Evolutionary conservation across 2,329 filamentous ascomycete genomes (phyloP).

Genomic region (Neoascochyta sp.): DNA sequence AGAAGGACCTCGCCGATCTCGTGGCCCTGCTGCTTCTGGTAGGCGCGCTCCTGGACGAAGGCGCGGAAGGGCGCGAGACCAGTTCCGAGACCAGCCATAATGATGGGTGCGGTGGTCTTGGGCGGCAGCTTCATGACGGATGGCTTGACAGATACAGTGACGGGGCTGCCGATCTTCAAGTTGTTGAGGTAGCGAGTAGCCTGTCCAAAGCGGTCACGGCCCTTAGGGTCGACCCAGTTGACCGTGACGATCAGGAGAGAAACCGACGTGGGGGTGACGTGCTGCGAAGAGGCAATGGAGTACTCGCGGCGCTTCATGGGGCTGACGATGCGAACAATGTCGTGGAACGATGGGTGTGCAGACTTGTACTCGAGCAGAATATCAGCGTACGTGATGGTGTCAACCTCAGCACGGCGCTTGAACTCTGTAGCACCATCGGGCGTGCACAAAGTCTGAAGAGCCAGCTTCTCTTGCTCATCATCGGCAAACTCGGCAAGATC

Average conservation of each 20-base stretch:
- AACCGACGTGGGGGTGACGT: conserved; percentile 85
- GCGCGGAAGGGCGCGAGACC: conserved; percentile 98
- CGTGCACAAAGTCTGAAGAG: conserved; percentile 67
- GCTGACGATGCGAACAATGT: conserved; percentile 79
- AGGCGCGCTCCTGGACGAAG: conserved; percentile 95
- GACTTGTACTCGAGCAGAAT: conserved; percentile 85
- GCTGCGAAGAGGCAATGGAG: conserved; percentile 97
- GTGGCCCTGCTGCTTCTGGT: conserved; percentile 96
- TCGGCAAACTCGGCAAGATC: conserved; percentile 78
- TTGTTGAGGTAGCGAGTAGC: conserved; percentile 84
- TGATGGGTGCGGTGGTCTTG: conserved; percentile 83
- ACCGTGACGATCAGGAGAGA: conserved; percentile 96
- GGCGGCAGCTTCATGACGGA: conserved; percentile 98
- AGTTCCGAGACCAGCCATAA: conserved; percentile 98
- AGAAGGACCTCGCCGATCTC: conserved; percentile 88
- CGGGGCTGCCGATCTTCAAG: conserved; percentile 68
- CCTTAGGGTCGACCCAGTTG: conserved; percentile 84
- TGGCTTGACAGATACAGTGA: conserved; percentile 93
- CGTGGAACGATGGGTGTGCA: conserved; percentile 81
- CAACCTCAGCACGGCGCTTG: conserved; percentile 86
- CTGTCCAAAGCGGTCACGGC: conserved; percentile 86
- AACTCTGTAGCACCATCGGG: conserved; percentile 82
- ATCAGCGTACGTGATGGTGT: conserved; percentile 88
- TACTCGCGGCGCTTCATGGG: conserved; percentile 97
- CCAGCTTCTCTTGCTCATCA: conserved; percentile 76